These are phyloP conservation scores for Ophiosphaerella herpotricha DNA, from an alignment of 2,329 filamentous ascomycete species.

Conservation along the genomic window DNA sequence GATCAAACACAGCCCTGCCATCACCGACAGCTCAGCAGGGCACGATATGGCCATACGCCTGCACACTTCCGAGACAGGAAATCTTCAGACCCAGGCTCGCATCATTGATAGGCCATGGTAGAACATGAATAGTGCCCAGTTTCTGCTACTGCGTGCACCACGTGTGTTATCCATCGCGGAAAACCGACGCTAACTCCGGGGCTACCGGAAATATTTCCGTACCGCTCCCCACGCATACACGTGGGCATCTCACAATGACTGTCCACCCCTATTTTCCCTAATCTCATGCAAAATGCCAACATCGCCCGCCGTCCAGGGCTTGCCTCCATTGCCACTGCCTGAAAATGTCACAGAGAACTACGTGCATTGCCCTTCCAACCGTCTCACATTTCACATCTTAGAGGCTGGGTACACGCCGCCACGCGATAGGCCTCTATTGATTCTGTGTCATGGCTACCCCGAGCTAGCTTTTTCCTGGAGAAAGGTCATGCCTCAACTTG, in stretches of 20 bases:
- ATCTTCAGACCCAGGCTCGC: no score
- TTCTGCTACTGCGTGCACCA: no score
- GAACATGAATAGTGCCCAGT: no score
- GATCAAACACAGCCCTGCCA: not conserved
- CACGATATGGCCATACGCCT: no score
- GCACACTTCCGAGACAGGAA: no score
- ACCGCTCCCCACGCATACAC: not conserved
- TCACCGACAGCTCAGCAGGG: no score
- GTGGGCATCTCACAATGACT: no score
- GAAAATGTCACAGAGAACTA: slow-evolving; percentile 60
- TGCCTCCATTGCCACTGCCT: slow-evolving; percentile 60
- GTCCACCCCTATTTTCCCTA: no score
- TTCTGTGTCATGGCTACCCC: slow-evolving; percentile 70
- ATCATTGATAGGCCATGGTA: no score
- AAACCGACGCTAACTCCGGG: not conserved
- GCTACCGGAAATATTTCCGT: not conserved
- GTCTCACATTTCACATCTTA: slow-evolving; percentile 66
- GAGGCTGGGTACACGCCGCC: slow-evolving; percentile 54
- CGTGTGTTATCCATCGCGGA: no score
- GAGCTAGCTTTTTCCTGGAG: slow-evolving; percentile 74
- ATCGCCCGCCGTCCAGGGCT: slow-evolving; percentile 5
- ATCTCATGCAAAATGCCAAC: slow-evolving; percentile 1
- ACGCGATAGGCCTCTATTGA: slow-evolving; percentile 57
- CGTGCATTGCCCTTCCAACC: slow-evolving; percentile 59
- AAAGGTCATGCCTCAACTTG: slow-evolving; percentile 64